phyloP scores from a whole-genome alignment of 352 stramenopile genomes.

The Phytophthora melonis region DNA sequence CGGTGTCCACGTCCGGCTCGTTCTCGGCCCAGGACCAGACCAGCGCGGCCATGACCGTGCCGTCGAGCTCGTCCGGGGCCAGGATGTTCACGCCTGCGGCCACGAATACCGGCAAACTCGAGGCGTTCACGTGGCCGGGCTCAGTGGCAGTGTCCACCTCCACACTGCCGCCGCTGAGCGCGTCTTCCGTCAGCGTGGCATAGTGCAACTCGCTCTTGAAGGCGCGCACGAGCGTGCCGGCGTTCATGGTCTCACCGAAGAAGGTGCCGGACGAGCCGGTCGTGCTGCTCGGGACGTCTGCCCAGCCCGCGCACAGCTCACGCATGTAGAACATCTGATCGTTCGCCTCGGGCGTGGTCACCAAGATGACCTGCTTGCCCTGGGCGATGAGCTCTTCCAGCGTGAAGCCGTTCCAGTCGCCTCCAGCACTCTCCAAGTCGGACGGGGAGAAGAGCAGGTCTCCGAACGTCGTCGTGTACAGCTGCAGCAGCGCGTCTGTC shows the following conservation, averaged over 20 bases:
- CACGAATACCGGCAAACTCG: conserved; percentile 56
- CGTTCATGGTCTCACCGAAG: conserved; percentile 54
- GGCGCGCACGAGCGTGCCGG: conserved; percentile 54
- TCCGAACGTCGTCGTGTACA: conserved; percentile 61
- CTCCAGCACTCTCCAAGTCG: conserved; percentile 46
- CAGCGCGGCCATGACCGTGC: conserved; percentile 54
- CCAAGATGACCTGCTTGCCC: conserved; percentile 65
- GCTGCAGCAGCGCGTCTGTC: conserved; percentile 49
- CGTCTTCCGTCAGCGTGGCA: conserved; percentile 52
- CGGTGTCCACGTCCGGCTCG: conserved; percentile 49
- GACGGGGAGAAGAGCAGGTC: conserved; percentile 60
- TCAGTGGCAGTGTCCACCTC: conserved; percentile 32
- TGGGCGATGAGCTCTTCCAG: conserved; percentile 53
- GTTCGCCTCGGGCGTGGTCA: conserved; percentile 55
- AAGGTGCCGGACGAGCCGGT: conserved; percentile 39
- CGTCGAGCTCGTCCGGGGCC: conserved; percentile 66
- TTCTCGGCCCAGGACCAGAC: conserved; percentile 72
- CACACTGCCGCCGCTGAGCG: conserved; percentile 30
- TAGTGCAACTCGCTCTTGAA: conserved; percentile 65
- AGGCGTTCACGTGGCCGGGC: conserved; percentile 41
- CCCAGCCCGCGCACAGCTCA: conserved; percentile 55
- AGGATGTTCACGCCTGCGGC: conserved; percentile 70
- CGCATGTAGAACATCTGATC: conserved; percentile 68
- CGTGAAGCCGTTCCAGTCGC: conserved; percentile 59
- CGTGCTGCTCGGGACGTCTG: conserved; percentile 45